Evolutionary conservation across 768 basidiomycete species (phyloP).

Genomic region (Myochromella boudieri): DNA sequence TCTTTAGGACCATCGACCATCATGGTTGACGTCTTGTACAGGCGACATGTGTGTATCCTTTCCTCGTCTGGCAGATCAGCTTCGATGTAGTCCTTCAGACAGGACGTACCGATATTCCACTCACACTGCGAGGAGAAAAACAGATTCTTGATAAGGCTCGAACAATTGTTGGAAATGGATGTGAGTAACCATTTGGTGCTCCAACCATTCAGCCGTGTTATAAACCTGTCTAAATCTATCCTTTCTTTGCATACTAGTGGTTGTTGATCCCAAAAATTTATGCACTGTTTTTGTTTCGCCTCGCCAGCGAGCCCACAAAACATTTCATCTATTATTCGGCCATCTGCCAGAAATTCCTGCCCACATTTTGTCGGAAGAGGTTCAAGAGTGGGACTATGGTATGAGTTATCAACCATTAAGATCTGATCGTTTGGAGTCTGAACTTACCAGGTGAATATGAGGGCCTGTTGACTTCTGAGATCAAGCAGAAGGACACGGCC

Average conservation of each 20-base stretch:
- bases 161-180: conserved; percentile 71
- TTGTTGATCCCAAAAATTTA: conserved; percentile 79
- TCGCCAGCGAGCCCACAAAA: conserved; percentile 80
- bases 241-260: no score
- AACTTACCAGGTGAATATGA: conserved; percentile 72
- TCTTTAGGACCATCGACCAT: neutral
- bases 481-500: conserved; percentile 51
- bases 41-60: conserved; percentile 57
- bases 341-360: conserved; percentile 40
- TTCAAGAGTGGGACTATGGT: conserved; percentile 87
- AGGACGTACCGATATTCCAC: conserved; percentile 83
- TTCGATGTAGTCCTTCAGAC: conserved; percentile 50
- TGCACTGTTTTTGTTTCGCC: conserved; percentile 81
- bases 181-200: conserved; percentile 57
- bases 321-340: conserved; percentile 79
- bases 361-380: conserved; percentile 63
- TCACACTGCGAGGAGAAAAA: conserved; percentile 74
- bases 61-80: neutral
- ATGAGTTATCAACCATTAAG: neutral
- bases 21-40: conserved; percentile 22
- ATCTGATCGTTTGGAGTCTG: neutral
- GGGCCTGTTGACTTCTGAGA: conserved; percentile 79
- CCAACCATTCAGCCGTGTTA: no score
- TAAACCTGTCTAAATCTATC: no score
- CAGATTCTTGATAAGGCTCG: conserved; percentile 65